Base-by-base conservation (phyloP, 2,329 filamentous ascomycete species). In the Cryphonectria carpinicola region DNA sequence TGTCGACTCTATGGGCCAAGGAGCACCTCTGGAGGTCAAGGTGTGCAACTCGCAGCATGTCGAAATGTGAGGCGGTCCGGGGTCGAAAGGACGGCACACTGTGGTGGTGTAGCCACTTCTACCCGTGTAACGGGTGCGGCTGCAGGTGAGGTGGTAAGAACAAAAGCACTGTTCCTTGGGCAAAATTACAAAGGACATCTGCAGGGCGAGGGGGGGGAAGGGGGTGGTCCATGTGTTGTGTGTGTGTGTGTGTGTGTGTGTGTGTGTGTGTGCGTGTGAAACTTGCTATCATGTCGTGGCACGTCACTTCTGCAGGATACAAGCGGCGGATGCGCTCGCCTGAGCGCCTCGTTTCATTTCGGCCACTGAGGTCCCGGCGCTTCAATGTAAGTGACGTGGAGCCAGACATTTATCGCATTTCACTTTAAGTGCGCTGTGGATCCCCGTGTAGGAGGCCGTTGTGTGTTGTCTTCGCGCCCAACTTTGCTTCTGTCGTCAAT, bases 61-160 rank as follows among this genome's bases (percentile, higher is more conserved):
- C 39, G 22, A 14, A 39, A 58, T 39, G 11, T 41, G 32, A 43
- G 49, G 32, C 62, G 41, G n/a, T n/a, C 43, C 46, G 32, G 41
- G 22, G 37, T 49, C 56, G 54, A 49, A 39, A 49, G 37, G 41
- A 46, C 43, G 62, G 60, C 54, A 32, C 32, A 65, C 32, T 61
- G 32, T 46, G 37, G 4, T 39, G 58, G 14, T 63, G 61, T 19
- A 10, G 6, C n/a, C 22, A 19, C 11, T 13, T 46, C 17, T 14
- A 10, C 32, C 52, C 17, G 49, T 66, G 25, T 52, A 35, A 60
- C 52, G 39, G 61, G 46, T 37, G 35, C 32, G 49, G 58, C 68
- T 70, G 54, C 28, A 41, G 25, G 19, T 56, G 68, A 49, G 22
- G 35, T 58, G 52, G 49, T 49, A n/a, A 32, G 37, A 70, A 63